phyloP scores from a whole-genome alignment of 2,329 filamentous ascomycete genomes.

The Colletotrichum chrysophilum region DNA sequence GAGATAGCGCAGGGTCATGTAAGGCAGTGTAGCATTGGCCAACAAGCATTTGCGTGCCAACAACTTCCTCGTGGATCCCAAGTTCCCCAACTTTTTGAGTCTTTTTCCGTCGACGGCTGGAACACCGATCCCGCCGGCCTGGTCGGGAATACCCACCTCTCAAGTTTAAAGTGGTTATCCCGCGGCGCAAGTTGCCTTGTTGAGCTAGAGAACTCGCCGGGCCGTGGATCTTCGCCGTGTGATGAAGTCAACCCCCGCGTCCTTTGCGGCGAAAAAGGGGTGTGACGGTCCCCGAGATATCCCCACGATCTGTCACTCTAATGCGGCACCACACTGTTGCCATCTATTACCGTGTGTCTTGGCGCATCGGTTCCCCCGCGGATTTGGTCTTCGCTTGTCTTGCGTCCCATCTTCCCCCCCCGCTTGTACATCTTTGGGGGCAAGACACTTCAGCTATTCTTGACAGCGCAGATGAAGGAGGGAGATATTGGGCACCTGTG shows the following conservation, averaged over 20 bases:
- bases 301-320: neutral
- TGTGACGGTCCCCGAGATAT: slow-evolving; percentile 7
- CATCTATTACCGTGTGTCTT: neutral
- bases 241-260: neutral
- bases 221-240: neutral
- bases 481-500: neutral
- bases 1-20: neutral
- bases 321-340: neutral
- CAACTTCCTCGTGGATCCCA: neutral
- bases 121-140: neutral
- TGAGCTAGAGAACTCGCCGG: neutral
- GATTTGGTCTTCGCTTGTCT: neutral
- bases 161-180: neutral
- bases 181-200: neutral
- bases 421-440: neutral
- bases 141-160: neutral
- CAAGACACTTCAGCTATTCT: neutral
- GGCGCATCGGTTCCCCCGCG: neutral
- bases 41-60: neutral
- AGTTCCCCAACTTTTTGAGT: neutral
- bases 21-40: neutral
- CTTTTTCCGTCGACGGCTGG: neutral
- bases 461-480: neutral
- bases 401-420: neutral
- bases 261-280: neutral